Evolutionary conservation across 2,329 filamentous ascomycete species (phyloP), one percentile per base, ranked within the genome.

Genomic region (Exserohilum rostratum): DNA sequence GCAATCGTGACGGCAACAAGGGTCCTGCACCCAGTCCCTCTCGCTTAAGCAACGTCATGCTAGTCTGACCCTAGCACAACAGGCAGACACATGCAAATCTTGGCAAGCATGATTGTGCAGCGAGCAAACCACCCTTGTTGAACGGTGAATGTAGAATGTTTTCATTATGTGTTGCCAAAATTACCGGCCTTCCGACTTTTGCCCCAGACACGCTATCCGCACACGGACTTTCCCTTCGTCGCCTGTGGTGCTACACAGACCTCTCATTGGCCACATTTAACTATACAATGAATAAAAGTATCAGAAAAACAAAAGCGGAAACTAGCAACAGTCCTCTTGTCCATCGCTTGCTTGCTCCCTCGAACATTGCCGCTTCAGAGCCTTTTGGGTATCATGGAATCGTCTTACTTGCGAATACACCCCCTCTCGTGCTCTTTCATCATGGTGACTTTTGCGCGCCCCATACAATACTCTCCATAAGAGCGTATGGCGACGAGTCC

Each of bases 391-490:
- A 55, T 55, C 52, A 44, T 44, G 5, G 22, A 38, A 46, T 37
- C 33, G 15, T 31, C 34, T 55, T 29, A 18, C 31, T 55, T 25
- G 30, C 11, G 12, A 25, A 46, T 29, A 22, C 13, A 18, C 40
- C 17, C 20, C 17, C 12, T 15, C 6, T 2, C 11, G 22, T 22
- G 20, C 12, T 15, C 15, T 3, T 12, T 25, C 15, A n/a, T 55
- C 25, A 55, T 0, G 53, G 53, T 7, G 53, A 40, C 53, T 70
- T 75, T 50, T 70, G 68, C n/a, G 62, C 59, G 15, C 76, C 76
- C 76, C 77, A 78, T 10, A 82, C 71, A 44, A 82, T 82, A 5
- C 73, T 77, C 57, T 82, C 79, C 70, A 81, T 75, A 4, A 81
- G 72, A 15, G 78, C 77, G 63, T 82, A 80, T 6, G 79, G 79